Evolutionary conservation across 495 filamentous ascomycete genomes (phyloP).

Genomic region (Penicillium ucsense): DNA sequence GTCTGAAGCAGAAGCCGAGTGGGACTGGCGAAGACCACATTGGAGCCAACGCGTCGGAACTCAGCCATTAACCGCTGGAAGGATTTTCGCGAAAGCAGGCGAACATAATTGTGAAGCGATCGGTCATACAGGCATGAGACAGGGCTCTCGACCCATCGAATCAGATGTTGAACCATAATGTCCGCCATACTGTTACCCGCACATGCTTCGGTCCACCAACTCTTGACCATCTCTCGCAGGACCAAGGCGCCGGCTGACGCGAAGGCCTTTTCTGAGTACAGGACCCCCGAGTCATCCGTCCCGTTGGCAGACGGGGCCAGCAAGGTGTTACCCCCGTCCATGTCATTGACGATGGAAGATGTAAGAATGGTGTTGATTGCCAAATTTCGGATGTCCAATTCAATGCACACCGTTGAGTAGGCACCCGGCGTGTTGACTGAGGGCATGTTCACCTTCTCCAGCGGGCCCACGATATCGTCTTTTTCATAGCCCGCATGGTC

Average conservation of each 20-base stretch:
- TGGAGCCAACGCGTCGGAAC: conserved; percentile 89
- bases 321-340: conserved; percentile 69
- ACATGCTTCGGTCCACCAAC: conserved; percentile 95
- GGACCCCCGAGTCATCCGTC: conserved; percentile 52
- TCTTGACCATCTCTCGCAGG: conserved; percentile 94
- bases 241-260: conserved; percentile 83
- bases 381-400: conserved; percentile 85
- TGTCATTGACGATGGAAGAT: conserved; percentile 93
- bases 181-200: conserved; percentile 88
- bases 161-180: conserved; percentile 93
- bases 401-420: conserved; percentile 94
- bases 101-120: conserved; percentile 93
- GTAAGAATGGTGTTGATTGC: conserved; percentile 97
- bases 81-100: conserved; percentile 95
- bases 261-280: conserved; percentile 87
- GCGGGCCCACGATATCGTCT: conserved; percentile 72
- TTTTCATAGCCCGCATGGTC: conserved; percentile 96
- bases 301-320: conserved; percentile 53
- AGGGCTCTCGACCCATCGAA: conserved; percentile 91
- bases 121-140: conserved; percentile 91
- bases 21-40: conserved; percentile 82
- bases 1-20: conserved; percentile 90
- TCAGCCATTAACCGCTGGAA: conserved; percentile 95
- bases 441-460: conserved; percentile 92
- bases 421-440: conserved; percentile 84